phyloP scores from a whole-genome alignment of 768 basidiomycete species.

The Podaxis mareebaensis region DNA sequence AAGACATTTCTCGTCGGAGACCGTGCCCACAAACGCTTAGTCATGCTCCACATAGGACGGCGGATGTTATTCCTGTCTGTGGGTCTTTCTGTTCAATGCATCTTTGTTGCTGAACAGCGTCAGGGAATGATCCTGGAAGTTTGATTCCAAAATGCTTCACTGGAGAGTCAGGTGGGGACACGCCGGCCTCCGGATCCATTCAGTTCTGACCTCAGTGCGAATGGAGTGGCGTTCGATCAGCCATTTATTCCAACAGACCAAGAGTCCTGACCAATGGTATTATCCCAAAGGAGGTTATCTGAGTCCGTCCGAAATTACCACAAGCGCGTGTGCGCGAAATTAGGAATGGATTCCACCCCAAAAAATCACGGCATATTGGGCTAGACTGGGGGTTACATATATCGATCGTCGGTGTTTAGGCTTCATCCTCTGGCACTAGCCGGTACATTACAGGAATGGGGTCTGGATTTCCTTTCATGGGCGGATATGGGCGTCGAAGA shows the following conservation, averaged over 20 bases:
- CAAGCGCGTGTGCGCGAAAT: neutral
- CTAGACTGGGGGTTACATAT: neutral
- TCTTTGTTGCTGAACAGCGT: neutral
- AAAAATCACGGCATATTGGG: neutral
- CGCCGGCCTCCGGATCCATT: neutral
- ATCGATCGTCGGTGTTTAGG: conserved; percentile 3
- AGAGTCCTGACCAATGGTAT: neutral
- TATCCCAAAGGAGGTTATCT: neutral
- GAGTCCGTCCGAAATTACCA: neutral
- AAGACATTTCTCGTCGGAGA: neutral
- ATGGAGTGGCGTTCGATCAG: conserved; percentile 7
- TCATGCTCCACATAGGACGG: conserved; percentile 10
- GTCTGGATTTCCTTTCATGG: neutral
- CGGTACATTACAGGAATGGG: neutral
- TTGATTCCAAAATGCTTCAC: neutral
- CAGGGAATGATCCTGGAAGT: neutral
- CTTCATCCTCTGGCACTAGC: neutral
- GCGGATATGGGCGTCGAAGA: neutral
- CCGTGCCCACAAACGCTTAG: neutral
- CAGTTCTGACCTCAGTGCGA: neutral
- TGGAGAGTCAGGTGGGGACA: conserved; percentile 12
- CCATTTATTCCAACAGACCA: neutral
- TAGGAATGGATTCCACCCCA: neutral
- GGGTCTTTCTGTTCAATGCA: neutral
- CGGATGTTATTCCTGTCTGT: neutral